Evolutionary conservation across 2,329 filamentous ascomycete species (phyloP).

Genomic region (Arthrobotrys iridis): DNA sequence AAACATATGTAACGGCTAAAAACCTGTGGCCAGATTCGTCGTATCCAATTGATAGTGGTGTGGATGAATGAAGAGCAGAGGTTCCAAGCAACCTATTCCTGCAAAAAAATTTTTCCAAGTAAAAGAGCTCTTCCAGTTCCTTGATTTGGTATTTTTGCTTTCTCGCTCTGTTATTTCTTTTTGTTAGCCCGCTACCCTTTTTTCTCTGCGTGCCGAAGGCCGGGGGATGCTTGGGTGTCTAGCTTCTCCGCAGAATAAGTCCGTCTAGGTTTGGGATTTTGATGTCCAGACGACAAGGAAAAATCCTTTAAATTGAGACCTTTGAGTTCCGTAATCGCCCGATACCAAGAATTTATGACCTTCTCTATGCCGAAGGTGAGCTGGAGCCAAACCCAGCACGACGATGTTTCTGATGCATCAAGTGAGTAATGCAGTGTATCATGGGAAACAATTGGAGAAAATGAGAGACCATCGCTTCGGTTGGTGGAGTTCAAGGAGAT

Average conservation of each 20-base stretch:
- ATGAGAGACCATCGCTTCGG: background rate
- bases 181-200: background rate
- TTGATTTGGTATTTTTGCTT: constrained; percentile 39
- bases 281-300: constrained; percentile 30
- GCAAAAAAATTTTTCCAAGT: background rate
- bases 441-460: background rate
- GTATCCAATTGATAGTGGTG: constrained; percentile 30
- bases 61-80: constrained; percentile 11
- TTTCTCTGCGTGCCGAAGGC: constrained; percentile 12
- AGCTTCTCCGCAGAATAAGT: constrained; percentile 51
- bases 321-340: constrained; percentile 51
- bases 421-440: constrained; percentile 13
- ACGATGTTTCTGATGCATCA: constrained; percentile 36
- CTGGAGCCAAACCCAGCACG: constrained; percentile 26
- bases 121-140: constrained; percentile 45
- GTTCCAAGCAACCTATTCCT: constrained; percentile 10
- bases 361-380: constrained; percentile 54
- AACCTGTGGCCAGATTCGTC: constrained; percentile 27
- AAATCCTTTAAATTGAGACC: constrained; percentile 25
- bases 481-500: constrained; percentile 11
- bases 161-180: constrained; percentile 3
- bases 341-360: constrained; percentile 54
- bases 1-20: constrained; percentile 37
- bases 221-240: constrained; percentile 9
- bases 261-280: constrained; percentile 49